phyloP scores from a whole-genome alignment of 495 filamentous ascomycete genomes.

The Rusavskia elegans region DNA sequence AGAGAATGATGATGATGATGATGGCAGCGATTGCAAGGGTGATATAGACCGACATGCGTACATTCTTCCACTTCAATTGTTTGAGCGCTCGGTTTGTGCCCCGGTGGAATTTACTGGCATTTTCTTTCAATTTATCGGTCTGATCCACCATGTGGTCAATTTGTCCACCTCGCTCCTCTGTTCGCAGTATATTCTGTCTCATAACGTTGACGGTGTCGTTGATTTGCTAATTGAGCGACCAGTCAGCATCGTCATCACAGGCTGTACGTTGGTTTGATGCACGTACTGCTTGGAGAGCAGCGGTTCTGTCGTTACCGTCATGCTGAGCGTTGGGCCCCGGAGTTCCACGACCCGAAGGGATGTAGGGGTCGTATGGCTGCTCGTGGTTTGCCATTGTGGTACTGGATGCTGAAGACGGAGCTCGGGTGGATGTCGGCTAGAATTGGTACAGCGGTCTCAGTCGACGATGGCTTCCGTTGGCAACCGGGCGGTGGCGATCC shows the following conservation, averaged over 20 bases:
- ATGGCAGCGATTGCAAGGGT: slow-evolving; percentile 76
- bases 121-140: slow-evolving; percentile 45
- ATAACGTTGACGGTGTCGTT: slow-evolving; percentile 84
- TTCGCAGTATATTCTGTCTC: slow-evolving; percentile 88
- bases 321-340: slow-evolving; percentile 34
- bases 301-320: slow-evolving; percentile 49
- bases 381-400: slow-evolving; percentile 52
- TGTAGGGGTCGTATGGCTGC: slow-evolving; percentile 83
- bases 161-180: slow-evolving; percentile 77
- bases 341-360: slow-evolving; percentile 47
- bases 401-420: not conserved
- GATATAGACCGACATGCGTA: slow-evolving; percentile 98
- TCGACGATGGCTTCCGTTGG: no score
- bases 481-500: no score
- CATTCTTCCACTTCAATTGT: slow-evolving; percentile 93
- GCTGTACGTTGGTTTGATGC: not conserved
- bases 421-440: not conserved
- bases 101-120: slow-evolving; percentile 86
- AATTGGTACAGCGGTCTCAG: no score
- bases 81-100: slow-evolving; percentile 92
- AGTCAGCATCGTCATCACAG: slow-evolving; percentile 12
- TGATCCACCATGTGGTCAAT: slow-evolving; percentile 50
- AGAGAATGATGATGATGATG: slow-evolving; percentile 74
- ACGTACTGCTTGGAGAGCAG: slow-evolving; percentile 70
- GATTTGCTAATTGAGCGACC: slow-evolving; percentile 57